These are phyloP conservation scores for Solanum sitiens DNA, from an alignment of 257 asterid species.

Conservation along the genomic window DNA sequence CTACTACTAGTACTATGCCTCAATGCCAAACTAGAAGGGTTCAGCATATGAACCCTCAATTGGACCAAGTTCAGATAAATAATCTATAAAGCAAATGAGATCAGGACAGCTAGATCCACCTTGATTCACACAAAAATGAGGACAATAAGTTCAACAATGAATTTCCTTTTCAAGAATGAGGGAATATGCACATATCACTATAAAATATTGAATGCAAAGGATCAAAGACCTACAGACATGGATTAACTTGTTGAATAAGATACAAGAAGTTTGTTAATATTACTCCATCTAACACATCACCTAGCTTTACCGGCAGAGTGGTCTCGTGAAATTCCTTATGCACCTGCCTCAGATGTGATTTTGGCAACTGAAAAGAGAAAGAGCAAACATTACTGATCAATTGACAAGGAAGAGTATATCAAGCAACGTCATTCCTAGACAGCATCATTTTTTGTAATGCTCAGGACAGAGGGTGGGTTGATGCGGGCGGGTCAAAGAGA, in stretches of 20 bases:
- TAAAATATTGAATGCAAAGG: neutral
- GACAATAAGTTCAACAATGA: neutral
- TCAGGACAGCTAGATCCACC: neutral
- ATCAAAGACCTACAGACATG: neutral
- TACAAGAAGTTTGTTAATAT: neutral
- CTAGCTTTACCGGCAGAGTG: conserved; percentile 20
- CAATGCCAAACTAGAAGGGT: neutral
- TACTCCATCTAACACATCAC: conserved; percentile 4
- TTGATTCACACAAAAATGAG: neutral
- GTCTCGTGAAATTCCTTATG: conserved; percentile 59
- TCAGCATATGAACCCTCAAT: neutral
- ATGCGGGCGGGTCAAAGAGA: neutral
- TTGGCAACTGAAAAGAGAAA: conserved; percentile 47
- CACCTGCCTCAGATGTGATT: conserved; percentile 65
- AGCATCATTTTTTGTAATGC: neutral
- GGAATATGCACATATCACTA: neutral
- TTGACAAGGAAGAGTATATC: neutral
- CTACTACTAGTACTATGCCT: neutral
- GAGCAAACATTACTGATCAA: neutral
- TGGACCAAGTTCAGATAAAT: neutral
- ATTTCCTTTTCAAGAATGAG: neutral
- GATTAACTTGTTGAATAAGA: neutral
- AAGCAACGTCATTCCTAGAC: neutral
- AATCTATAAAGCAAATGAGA: neutral
- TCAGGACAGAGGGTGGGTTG: neutral